phyloP scores from a whole-genome alignment of 1,284 basidiomycete genomes.

The Ceratobasidium sp. region DNA sequence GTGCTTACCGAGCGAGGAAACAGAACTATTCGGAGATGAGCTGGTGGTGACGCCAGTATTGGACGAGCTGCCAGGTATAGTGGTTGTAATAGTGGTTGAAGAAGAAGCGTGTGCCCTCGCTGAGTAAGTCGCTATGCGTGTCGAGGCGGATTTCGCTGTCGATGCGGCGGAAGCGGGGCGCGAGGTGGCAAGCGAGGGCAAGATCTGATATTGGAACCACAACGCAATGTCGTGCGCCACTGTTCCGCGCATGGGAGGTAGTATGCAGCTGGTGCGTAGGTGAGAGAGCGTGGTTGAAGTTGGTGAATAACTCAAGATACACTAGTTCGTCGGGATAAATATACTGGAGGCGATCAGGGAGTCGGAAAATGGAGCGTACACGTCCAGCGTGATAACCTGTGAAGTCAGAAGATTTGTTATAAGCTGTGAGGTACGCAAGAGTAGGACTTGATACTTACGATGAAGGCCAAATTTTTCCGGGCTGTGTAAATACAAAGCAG shows the following conservation, averaged over 20 bases:
- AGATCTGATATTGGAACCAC: not conserved
- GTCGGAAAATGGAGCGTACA: conserved; percentile 1
- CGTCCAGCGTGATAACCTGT: conserved; percentile 17
- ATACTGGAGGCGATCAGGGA: not conserved
- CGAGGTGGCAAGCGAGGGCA: not conserved
- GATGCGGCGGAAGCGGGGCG: conserved; percentile 1
- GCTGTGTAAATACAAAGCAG: not conserved
- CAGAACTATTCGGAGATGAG: too few relatives aligned
- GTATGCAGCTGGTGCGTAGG: not conserved
- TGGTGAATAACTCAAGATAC: conserved; percentile 6
- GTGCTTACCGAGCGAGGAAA: too few relatives aligned
- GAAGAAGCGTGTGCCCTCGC: not conserved
- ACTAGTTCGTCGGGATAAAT: not conserved
- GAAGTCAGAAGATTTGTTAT: not conserved
- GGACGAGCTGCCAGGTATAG: not conserved
- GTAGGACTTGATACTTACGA: not conserved
- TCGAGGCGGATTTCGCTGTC: not conserved
- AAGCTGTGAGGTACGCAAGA: not conserved
- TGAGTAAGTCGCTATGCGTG: not conserved
- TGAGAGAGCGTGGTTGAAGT: not conserved
- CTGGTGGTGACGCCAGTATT: too few relatives aligned
- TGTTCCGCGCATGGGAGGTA: not conserved
- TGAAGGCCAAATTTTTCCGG: not conserved
- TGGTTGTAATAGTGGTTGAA: conserved; percentile 14
- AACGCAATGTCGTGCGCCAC: not conserved